Evolutionary conservation across 768 basidiomycete genomes (phyloP).

Genomic region (Leccinum rimulosum): DNA sequence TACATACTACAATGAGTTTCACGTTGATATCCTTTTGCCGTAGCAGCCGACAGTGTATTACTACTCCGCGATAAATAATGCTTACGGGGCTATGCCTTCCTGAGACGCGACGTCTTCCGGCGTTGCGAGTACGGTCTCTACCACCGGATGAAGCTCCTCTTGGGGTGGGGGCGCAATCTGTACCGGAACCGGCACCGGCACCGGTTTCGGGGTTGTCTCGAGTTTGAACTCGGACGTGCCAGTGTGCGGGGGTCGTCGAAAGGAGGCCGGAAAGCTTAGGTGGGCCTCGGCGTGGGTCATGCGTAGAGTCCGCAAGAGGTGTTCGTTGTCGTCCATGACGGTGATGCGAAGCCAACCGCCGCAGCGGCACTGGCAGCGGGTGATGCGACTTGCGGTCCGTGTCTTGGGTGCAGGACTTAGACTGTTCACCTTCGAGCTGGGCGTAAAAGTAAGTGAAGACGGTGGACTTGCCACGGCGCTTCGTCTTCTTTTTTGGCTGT

Average conservation of each 20-base stretch:
- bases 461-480: constrained; percentile 34
- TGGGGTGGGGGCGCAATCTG: constrained; percentile 13
- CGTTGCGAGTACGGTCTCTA: constrained; percentile 15
- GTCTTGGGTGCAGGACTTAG: constrained; percentile 33
- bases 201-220: constrained; percentile 29
- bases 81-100: constrained; percentile 17
- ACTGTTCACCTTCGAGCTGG: constrained; percentile 34
- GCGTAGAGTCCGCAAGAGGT: constrained; percentile 31
- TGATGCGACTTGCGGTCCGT: constrained; percentile 35
- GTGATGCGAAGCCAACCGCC: constrained; percentile 36
- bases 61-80: neutral
- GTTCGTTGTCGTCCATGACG: constrained; percentile 36
- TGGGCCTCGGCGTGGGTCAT: constrained; percentile 36
- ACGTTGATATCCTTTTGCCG: no score
- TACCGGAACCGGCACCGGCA: constrained; percentile 6
- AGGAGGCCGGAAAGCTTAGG: constrained; percentile 32
- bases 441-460: constrained; percentile 37
- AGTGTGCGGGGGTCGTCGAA: constrained; percentile 29
- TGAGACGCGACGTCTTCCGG: constrained; percentile 20
- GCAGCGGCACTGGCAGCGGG: constrained; percentile 28
- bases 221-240: constrained; percentile 33
- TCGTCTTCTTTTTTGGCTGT: constrained; percentile 33
- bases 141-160: constrained; percentile 10
- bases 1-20: no score
- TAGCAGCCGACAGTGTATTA: no score